Conservation (phyloP, 495 filamentous ascomycete genomes). For the Penicillium canescens region DNA sequence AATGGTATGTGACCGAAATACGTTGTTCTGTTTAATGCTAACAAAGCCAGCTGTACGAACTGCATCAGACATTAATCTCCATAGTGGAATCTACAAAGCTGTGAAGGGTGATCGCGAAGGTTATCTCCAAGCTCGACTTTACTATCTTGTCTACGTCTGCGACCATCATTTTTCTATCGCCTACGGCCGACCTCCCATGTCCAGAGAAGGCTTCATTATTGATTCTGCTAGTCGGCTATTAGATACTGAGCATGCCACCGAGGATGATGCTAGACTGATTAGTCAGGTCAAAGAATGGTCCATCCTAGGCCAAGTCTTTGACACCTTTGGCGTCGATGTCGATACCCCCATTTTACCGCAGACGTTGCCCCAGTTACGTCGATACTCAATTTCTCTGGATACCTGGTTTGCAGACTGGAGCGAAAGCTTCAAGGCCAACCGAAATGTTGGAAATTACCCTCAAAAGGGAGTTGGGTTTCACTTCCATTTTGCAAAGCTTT, state of each 20-base stretch:
- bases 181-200: constrained; percentile 38
- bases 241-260: constrained; percentile 28
- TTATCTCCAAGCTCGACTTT: constrained; percentile 30
- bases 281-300: constrained; percentile 40
- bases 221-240: constrained; percentile 23
- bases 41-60: constrained; percentile 29
- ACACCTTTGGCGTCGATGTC: constrained; percentile 40
- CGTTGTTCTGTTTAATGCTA: neutral
- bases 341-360: constrained; percentile 25
- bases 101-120: constrained; percentile 27
- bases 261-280: constrained; percentile 34
- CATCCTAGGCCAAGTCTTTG: constrained; percentile 31
- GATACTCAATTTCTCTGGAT: constrained; percentile 29
- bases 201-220: constrained; percentile 29
- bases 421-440: constrained; percentile 24
- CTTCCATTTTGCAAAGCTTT: constrained; percentile 34
- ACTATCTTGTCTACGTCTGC: constrained; percentile 38
- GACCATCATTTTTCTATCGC: constrained; percentile 38
- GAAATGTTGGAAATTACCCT: constrained; percentile 31
- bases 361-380: constrained; percentile 26
- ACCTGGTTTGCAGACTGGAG: constrained; percentile 35
- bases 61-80: constrained; percentile 31
- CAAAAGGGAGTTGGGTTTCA: constrained; percentile 32
- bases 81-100: constrained; percentile 31
- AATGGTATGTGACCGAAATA: constrained; percentile 15